phyloP scores from a whole-genome alignment of 192 early-diverging fungal genomes.

The Coemansia sp. region DNA sequence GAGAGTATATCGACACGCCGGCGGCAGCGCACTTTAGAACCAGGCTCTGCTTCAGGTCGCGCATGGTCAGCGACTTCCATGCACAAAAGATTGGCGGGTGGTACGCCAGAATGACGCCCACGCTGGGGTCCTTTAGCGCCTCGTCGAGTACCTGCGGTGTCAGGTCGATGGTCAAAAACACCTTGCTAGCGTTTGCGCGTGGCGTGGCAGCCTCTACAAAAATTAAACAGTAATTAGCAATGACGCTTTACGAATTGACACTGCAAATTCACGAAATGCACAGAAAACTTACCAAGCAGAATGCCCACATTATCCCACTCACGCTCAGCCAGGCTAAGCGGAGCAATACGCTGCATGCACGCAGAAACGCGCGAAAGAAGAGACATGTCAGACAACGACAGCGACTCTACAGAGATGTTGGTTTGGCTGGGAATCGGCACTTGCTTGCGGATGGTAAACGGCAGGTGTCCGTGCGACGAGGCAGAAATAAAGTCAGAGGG shows the following conservation, averaged over 20 bases:
- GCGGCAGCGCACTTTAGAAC: slow-evolving; percentile 78
- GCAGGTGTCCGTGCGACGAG: slow-evolving; percentile 12
- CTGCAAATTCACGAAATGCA: neutral
- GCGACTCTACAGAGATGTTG: slow-evolving; percentile 13
- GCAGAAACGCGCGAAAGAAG: slow-evolving; percentile 48
- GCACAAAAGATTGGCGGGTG: slow-evolving; percentile 89
- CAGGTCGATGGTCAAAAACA: slow-evolving; percentile 93
- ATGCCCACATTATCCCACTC: slow-evolving; percentile 96
- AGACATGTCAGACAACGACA: slow-evolving; percentile 30
- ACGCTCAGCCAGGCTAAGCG: slow-evolving; percentile 73
- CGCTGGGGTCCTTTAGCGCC: slow-evolving; percentile 66
- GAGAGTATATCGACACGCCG: slow-evolving; percentile 84
- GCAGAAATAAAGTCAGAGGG: slow-evolving; percentile 8
- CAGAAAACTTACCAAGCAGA: slow-evolving; percentile 54
- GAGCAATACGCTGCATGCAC: slow-evolving; percentile 82
- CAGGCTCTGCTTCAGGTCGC: slow-evolving; percentile 78
- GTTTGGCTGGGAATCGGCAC: slow-evolving; percentile 12
- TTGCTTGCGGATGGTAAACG: slow-evolving; percentile 45
- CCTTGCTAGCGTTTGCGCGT: slow-evolving; percentile 61
- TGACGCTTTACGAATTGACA: no score
- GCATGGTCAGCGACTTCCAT: slow-evolving; percentile 73
- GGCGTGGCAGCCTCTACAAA: slow-evolving; percentile 80
- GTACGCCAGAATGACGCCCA: slow-evolving; percentile 90
- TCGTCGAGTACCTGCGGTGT: slow-evolving; percentile 75
- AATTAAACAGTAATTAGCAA: neutral